Evolutionary conservation across 768 basidiomycete species (phyloP), one percentile per base, ranked within the genome.

Genomic region (Flagelloscypha sp.): DNA sequence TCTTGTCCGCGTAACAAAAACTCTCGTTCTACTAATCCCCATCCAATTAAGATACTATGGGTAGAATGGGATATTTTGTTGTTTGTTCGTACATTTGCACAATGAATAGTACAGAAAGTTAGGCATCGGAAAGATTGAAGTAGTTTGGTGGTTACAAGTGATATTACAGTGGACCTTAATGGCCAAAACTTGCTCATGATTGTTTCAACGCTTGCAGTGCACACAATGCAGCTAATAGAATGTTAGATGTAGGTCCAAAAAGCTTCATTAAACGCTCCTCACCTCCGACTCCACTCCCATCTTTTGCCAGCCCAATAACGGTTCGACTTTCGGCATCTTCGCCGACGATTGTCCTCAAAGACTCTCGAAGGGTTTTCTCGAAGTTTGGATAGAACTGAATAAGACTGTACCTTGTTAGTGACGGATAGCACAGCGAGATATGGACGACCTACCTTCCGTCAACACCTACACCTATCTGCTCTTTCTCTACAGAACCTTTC

Each of bases 261-360:
- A 32, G 13, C 4, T 15, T 24, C 30, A 33, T 30, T 16, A 27
- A 12, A 12, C n/a, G 24, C 32, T 23, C 57, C 84, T 62, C 57
- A 95, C 93, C 94, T 52, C 95, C 95, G 27, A 92, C 90, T 24
- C 94, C 95, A 50, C 88, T 93, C 9, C 95, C 95, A 48, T 99
- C 95, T 58, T 95, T 98, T 4, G 95, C 95, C 54, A 98, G 55
- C 24, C 89, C 94, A 48, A 98, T 85, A 32, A 81, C 71, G 1
- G 95, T 78, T 20, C 76, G 65, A 49, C 75, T 66, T 63, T 93
- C 89, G 6, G 85, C 77, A 21, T 85, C 78, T 25, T 74, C 65
- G 2, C 94, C 94, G 3, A 98, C 75, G 15, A 98, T 52, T 3
- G 61, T 53, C n/a, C 73, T 64, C 33, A 99, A 56, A 0, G 92